Percentiles rank a stretch among this genome's conserved stretches.
Conservation (phyloP, 106 monocot species). For the Dendrobium chrysotoxum region DNA sequence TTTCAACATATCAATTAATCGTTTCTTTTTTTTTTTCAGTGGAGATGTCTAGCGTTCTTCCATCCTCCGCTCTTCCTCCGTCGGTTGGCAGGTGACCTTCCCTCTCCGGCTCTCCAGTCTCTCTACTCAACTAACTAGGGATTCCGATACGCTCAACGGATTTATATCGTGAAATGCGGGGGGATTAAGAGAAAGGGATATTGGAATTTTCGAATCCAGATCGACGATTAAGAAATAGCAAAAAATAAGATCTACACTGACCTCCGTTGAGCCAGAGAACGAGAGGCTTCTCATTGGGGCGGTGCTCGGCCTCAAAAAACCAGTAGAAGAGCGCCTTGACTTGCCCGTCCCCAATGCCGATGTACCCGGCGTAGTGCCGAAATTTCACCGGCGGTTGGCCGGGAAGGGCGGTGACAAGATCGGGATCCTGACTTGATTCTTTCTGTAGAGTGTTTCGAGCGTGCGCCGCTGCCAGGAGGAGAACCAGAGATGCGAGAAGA, state of each 20-base stretch:
- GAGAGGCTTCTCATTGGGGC: conserved; percentile 52
- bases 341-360: conserved; percentile 17
- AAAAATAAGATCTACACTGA: conserved; percentile 13
- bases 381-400: conserved; percentile 68
- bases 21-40: too few species aligned
- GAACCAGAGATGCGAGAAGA: not conserved
- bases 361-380: conserved; percentile 78
- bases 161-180: too few species aligned
- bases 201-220: too few species aligned
- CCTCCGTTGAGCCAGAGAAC: conserved; percentile 97
- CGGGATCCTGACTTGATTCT: conserved; percentile 5
- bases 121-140: too few species aligned
- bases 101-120: not conserved
- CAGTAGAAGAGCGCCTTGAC: conserved; percentile 83
- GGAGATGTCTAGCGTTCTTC: too few species aligned
- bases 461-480: not conserved
- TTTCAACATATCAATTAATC: too few species aligned
- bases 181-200: too few species aligned
- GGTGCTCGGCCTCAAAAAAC: conserved; percentile 78
- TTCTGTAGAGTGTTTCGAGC: not conserved
- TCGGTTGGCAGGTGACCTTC: not conserved
- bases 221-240: too few species aligned
- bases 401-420: conserved; percentile 49
- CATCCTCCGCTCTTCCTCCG: not conserved
- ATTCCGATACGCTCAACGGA: not conserved